These are phyloP conservation scores for Corrigiola litoralis DNA, from an alignment of 179 eudicot genomes.

Conservation along the genomic window DNA sequence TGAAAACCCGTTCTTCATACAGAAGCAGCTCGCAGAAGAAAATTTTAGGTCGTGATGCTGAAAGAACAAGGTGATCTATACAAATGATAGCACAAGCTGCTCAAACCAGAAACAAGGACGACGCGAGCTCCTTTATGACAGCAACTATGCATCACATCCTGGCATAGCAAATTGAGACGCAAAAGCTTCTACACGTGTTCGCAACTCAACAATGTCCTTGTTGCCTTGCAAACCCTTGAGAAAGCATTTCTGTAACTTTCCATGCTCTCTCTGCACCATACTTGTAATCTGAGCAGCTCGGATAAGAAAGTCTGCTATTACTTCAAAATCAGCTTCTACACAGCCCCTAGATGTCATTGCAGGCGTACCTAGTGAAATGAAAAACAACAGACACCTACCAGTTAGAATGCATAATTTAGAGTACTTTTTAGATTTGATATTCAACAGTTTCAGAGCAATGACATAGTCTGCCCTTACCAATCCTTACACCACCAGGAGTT, in stretches of 20 bases:
- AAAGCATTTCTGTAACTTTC: constrained; percentile 51
- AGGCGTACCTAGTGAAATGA: constrained; percentile 57
- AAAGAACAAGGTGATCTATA: not conserved
- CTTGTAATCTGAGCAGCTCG: constrained; percentile 63
- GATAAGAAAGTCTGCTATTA: constrained; percentile 66
- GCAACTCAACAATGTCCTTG: constrained; percentile 63
- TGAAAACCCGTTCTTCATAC: not conserved
- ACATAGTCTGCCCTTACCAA: constrained; percentile 44
- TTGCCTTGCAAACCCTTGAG: constrained; percentile 61
- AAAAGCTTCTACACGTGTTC: constrained; percentile 36
- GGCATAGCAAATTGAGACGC: constrained; percentile 51
- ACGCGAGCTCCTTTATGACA: not conserved
- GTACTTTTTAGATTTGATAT: no score
- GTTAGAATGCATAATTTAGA: no score
- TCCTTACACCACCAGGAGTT: constrained; percentile 79
- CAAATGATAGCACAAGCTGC: constrained; percentile 1
- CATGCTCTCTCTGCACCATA: constrained; percentile 65
- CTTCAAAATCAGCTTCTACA: constrained; percentile 69
- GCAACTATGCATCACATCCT: constrained; percentile 39
- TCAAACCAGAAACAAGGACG: not conserved
- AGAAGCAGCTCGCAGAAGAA: not conserved
- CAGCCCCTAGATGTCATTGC: constrained; percentile 89
- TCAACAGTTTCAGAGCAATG: not conserved
- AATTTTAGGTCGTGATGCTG: not conserved
- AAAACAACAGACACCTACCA: not conserved